phyloP scores from a whole-genome alignment of 805 yeast species.

The Metschnikowia amazonensis region DNA sequence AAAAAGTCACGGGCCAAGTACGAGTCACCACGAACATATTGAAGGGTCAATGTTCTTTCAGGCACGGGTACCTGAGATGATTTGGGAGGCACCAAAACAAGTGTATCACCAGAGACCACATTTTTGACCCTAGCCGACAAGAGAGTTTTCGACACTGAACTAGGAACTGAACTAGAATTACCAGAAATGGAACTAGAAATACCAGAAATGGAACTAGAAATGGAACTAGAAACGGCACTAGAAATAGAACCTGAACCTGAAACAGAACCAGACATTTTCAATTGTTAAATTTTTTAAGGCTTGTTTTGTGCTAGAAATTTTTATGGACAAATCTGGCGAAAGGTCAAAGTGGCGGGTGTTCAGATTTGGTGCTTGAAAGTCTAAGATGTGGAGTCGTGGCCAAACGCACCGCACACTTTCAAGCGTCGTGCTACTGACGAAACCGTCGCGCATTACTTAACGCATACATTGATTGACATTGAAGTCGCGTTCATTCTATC shows the following conservation, averaged over 20 bases:
- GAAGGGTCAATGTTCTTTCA: constrained; percentile 62
- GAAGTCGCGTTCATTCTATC: no score
- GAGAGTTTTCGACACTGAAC: no score
- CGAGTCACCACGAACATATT: constrained; percentile 57
- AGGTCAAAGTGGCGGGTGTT: background rate
- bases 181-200: background rate
- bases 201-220: background rate
- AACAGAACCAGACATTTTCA: no score
- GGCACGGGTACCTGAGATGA: constrained; percentile 41
- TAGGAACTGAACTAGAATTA: background rate
- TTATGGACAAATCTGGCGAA: background rate
- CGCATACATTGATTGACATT: no score
- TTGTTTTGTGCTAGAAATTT: no score
- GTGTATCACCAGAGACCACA: constrained; percentile 67
- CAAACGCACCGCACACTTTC: background rate
- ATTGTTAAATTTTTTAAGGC: no score
- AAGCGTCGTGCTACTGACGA: background rate
- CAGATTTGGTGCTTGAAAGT: background rate
- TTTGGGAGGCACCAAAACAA: constrained; percentile 53
- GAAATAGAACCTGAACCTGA: no score
- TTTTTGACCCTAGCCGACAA: constrained; percentile 60
- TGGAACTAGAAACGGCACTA: no score
- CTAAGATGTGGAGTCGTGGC: background rate
- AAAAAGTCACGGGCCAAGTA: constrained; percentile 60
- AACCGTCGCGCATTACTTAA: no score